Evolutionary conservation across 179 eudicot genomes (phyloP).

Genomic region (Silene coronaria): DNA sequence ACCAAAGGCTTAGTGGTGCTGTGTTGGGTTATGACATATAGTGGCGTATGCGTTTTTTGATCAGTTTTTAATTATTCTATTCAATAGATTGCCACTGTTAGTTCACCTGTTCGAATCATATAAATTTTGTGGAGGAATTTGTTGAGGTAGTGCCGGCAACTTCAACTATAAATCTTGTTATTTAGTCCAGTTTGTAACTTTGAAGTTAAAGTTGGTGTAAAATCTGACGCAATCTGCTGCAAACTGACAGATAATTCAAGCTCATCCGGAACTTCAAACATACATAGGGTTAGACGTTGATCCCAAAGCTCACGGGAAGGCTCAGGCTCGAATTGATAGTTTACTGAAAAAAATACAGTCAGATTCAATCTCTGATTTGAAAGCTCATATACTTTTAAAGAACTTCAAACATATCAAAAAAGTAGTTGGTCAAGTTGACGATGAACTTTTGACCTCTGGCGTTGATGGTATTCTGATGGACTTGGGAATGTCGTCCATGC

Average conservation of each 20-base stretch:
- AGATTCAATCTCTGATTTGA: conserved; percentile 30
- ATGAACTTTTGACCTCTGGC: conserved; percentile 39
- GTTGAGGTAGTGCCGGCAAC: no score
- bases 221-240: neutral
- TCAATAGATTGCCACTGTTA: no score
- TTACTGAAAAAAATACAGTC: conserved; percentile 31
- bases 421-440: conserved; percentile 56
- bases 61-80: no score
- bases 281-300: conserved; percentile 86
- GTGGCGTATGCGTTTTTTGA: neutral
- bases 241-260: conserved; percentile 61
- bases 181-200: no score
- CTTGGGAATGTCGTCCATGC: conserved; percentile 98
- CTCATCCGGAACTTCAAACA: conserved; percentile 69
- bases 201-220: neutral
- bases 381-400: conserved; percentile 46
- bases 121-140: no score
- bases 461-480: conserved; percentile 91
- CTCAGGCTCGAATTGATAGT: conserved; percentile 41
- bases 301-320: conserved; percentile 76
- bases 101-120: no score
- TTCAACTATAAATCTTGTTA: no score
- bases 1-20: neutral
- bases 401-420: conserved; percentile 57
- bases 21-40: neutral